Percentiles rank a stretch among this genome's conserved stretches.
Evolutionary conservation across 176 grass and related monocot genomes (phyloP).

Genomic region (Cenchrus fungigraminus): DNA sequence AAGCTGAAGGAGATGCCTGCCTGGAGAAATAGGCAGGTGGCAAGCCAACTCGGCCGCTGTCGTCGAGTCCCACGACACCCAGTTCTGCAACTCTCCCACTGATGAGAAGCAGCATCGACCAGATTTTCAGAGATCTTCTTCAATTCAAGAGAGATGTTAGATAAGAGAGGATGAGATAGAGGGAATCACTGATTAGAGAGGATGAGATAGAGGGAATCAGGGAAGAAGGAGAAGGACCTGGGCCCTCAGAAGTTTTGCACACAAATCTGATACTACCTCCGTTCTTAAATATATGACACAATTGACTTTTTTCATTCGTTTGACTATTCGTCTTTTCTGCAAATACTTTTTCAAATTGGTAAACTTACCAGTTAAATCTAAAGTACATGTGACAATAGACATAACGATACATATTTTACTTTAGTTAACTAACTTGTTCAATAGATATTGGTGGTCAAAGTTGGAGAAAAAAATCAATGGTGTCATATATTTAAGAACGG

Average conservation of each 20-base stretch:
- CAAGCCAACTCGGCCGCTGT: background rate
- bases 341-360: too few species aligned
- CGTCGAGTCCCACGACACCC: background rate
- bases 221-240: background rate
- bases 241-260: constrained; percentile 17
- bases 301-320: too few species aligned
- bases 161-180: constrained; percentile 4
- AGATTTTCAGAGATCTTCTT: constrained; percentile 37
- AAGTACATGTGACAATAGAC: too few species aligned
- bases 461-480: too few species aligned
- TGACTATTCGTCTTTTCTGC: too few species aligned
- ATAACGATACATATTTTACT: too few species aligned
- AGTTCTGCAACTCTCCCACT: constrained; percentile 23
- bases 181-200: background rate
- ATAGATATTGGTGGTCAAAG: too few species aligned
- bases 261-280: background rate
- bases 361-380: too few species aligned
- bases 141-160: background rate
- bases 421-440: too few species aligned
- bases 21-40: constrained; percentile 8
- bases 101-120: constrained; percentile 33
- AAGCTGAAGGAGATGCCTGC: background rate
- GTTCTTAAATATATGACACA: too few species aligned
- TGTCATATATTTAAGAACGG: too few species aligned
- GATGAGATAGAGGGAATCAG: constrained; percentile 11